Percentiles rank a stretch among this genome's conserved stretches.
Conservation (phyloP, 192 early-diverging fungal species). For the Coemansia biformis region DNA sequence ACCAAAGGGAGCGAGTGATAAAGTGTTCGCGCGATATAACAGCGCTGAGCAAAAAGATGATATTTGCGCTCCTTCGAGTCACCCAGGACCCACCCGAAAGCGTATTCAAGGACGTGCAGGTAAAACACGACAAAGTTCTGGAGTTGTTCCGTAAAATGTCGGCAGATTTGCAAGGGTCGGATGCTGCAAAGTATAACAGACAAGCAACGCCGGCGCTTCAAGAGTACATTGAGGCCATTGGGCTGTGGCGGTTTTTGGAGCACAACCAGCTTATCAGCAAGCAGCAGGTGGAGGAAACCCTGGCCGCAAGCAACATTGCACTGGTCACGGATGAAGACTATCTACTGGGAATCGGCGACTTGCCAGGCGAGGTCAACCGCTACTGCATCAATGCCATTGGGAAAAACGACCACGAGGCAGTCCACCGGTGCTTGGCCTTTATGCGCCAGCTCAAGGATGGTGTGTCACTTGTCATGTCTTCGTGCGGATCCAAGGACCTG, state of each 20-base stretch:
- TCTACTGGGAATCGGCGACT: constrained; percentile 54
- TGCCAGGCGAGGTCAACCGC: constrained; percentile 58
- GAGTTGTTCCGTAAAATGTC: constrained; percentile 27
- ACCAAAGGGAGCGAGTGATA: constrained; percentile 51
- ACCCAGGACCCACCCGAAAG: constrained; percentile 23
- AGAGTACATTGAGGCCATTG: constrained; percentile 51
- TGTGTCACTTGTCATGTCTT: constrained; percentile 15
- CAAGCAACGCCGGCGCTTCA: constrained; percentile 40
- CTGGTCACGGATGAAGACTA: constrained; percentile 48
- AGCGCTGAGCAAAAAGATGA: constrained; percentile 49
- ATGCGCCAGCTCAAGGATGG: constrained; percentile 48
- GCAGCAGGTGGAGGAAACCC: constrained; percentile 27
- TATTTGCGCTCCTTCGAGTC: constrained; percentile 47
- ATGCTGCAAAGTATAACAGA: constrained; percentile 36
- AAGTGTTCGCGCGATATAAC: constrained; percentile 53
- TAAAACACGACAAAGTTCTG: constrained; percentile 27
- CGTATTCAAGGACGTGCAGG: constrained; percentile 38
- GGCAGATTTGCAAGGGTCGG: constrained; percentile 37
- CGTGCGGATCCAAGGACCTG: constrained; percentile 12
- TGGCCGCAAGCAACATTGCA: neutral
- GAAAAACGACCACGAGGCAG: constrained; percentile 42
- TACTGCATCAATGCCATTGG: constrained; percentile 55
- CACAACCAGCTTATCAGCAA: constrained; percentile 27
- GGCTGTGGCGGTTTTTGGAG: constrained; percentile 41
- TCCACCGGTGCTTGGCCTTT: constrained; percentile 36